These are phyloP conservation scores for Leishmania tropica DNA, from an alignment of 208 protist species.

Conservation along the genomic window DNA sequence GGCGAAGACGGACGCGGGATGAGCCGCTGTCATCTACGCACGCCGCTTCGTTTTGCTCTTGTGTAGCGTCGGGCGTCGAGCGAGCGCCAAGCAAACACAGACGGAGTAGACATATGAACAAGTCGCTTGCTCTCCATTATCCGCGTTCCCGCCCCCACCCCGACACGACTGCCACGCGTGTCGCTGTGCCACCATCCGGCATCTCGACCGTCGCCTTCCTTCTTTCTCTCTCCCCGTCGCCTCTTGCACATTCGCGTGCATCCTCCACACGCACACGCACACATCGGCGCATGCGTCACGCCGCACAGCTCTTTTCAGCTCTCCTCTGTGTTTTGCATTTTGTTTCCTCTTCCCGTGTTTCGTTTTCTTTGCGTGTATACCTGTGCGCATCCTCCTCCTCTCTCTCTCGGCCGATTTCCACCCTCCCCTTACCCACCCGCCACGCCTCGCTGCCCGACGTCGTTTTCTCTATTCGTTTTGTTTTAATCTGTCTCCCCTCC, in stretches of 20 bases:
- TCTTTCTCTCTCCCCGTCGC: not conserved
- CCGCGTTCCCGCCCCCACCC: not conserved
- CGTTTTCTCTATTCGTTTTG: not conserved
- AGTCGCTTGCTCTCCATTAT: not conserved
- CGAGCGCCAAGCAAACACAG: not conserved
- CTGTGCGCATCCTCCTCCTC: not conserved
- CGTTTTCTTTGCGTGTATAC: not conserved
- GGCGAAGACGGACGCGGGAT: not conserved
- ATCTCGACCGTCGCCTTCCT: not conserved
- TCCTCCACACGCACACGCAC: not conserved
- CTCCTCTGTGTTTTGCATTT: not conserved
- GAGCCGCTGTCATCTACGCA: not conserved
- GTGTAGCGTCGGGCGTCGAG: not conserved
- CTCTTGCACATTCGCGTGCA: not conserved
- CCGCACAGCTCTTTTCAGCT: conserved; percentile 4
- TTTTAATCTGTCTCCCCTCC: not conserved
- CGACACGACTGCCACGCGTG: not conserved
- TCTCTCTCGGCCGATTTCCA: not conserved
- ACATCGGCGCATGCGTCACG: not conserved
- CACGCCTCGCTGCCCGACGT: not conserved
- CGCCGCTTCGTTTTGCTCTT: not conserved
- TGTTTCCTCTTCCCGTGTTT: not conserved
- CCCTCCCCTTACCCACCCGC: not conserved
- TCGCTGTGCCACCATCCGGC: not conserved
- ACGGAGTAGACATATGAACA: not conserved